phyloP scores from a whole-genome alignment of 768 basidiomycete species.

The Russula sp. region DNA sequence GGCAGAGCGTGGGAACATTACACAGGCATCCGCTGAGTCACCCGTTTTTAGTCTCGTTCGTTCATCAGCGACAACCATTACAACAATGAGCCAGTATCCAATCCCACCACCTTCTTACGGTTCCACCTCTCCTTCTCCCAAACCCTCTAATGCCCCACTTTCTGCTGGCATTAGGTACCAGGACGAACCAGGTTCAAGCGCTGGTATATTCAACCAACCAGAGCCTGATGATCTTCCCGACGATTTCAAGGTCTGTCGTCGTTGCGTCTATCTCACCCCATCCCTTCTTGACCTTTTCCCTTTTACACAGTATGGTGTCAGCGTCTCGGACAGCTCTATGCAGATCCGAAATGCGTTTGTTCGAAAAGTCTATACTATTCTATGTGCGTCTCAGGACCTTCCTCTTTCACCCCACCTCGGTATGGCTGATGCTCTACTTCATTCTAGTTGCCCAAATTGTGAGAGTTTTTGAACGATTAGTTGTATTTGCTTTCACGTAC shows the following conservation, averaged over 20 bases:
- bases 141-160: conserved; percentile 46
- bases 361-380: conserved; percentile 85
- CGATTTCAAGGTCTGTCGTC: conserved; percentile 75
- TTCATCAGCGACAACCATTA: conserved; percentile 8
- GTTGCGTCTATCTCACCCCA: neutral
- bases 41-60: neutral
- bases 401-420: neutral
- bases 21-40: neutral
- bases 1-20: conserved; percentile 9
- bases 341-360: conserved; percentile 84
- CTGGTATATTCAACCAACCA: conserved; percentile 66
- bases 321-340: conserved; percentile 66
- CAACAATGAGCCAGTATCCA: conserved; percentile 41
- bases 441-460: conserved; percentile 66
- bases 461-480: conserved; percentile 25
- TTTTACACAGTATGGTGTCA: conserved; percentile 62
- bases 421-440: conserved; percentile 1
- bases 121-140: conserved; percentile 36
- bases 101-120: conserved; percentile 56
- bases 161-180: conserved; percentile 34
- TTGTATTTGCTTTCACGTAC: neutral
- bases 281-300: conserved; percentile 23
- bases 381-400: conserved; percentile 50
- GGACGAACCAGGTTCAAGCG: conserved; percentile 35
- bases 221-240: conserved; percentile 72